Evolutionary conservation across 2,329 filamentous ascomycete species (phyloP), one percentile per base, ranked within the genome.

Genomic region (Shiraia bambusicola): DNA sequence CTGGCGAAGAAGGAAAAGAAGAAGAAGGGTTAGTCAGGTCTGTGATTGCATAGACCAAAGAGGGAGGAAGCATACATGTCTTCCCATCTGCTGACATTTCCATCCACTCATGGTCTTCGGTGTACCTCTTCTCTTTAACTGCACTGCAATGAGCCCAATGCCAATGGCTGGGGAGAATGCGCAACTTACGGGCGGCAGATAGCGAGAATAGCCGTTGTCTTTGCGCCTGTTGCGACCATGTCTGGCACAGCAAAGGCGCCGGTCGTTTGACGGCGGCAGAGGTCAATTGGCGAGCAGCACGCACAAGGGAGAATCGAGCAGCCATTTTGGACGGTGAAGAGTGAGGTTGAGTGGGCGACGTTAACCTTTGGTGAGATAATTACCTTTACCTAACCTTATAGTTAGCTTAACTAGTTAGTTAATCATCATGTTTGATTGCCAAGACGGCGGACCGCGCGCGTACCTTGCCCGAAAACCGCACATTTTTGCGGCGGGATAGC

Each of bases 31-130:
- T 40, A 24, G 17, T 29, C 34, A 32, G 36, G 22, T 42, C 32
- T 32, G 19, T 19, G 27, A 26, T 32, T 22, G 19, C 19, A 8
- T 4, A 8, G 19, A 22, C 4, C 19, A 4, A 31, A 35, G 25
- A 22, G 13, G 37, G 35, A 35, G 15, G 6, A 27, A 27, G 45
- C 54, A 27, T 81, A 76, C 88, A 91, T 35, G 84, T 86, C 72
- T 87, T 92, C 69, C 86, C 83, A 72, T 94, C 87, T 37, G 82
- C 82, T 42, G 84, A 85, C 47, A 95, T 76, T 72, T 96, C 90
- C 69, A 98, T 84, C 93, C 93, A 98, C 77, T 98, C 93, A 78
- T 98, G 93, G 67, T 96, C 92, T 70, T 91, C 86, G 54, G 93
- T 96, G 78, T 95, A 98, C 70, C 85, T 88, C 75, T 93, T 92